Evolutionary conservation across 345 rosid genomes (phyloP), one percentile per base, ranked within the genome.

Genomic region (Eucalyptus tenuipes): DNA sequence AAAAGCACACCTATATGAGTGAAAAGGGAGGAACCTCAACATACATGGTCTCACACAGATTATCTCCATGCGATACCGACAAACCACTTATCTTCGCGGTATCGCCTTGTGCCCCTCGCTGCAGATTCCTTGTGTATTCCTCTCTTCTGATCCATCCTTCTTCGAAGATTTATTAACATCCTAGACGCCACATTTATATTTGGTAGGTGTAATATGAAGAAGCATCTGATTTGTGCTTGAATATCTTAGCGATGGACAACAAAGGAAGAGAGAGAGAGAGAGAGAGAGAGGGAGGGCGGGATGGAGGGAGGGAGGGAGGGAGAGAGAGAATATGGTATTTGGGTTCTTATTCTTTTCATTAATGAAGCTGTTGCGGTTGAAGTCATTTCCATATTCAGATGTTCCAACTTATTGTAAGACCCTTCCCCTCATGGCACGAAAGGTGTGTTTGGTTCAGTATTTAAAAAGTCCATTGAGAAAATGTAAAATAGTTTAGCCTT

Each of bases 311-410:
- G 1, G 24, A 27, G 87, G 47, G 31, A 4, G 42, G 10, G 86
- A n/a, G 44, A 85, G 87, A 86, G 64, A 31, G 16, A 89, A 89
- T 66, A 91, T 92, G 92, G 90, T 91, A 93, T 87, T 88, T 86
- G 45, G 86, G 52, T 49, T 47, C 91, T 59, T 44, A 50, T 89
- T 87, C 87, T 61, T 37, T 88, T 90, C 82, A 75, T 37, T 40
- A 40, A 11, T 75, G 27, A 75, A 40, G 84, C 84, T 40, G 47
- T 6, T 75, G 84, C 47, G 13, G 44, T 20, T 40, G 47, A 75
- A 75, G 47, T 75, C 47, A 37, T 75, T 37, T 40, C 16, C 15
- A 42, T 40, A 40, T 20, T 22, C 45, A 40, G 47, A 40, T 20
- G 40, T 40, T 75, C 47, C 47, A 20, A 40, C 47, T 40, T 40